A percentile compares a stretch with the other conserved stretches of the same genome.
Evolutionary conservation across 805 yeast genomes (phyloP).

Genomic region (Starmerella vaccinii): DNA sequence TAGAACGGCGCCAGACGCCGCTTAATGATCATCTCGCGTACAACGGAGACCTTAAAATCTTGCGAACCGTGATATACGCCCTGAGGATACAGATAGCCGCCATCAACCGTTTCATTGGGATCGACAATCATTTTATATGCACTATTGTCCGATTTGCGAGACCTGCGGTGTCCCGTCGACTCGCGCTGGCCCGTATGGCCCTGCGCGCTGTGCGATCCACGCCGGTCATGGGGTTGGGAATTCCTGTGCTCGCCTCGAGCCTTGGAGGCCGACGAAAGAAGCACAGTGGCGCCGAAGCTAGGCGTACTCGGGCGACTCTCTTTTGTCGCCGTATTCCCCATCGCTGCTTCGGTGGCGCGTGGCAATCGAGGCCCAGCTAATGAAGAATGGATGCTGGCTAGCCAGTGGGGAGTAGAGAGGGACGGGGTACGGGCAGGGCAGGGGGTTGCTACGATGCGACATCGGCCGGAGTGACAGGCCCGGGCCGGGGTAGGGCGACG

Average conservation of each 20-base stretch:
- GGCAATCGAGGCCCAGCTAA: neutral
- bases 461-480: constrained; percentile 2
- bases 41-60: constrained; percentile 65
- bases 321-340: constrained; percentile 29
- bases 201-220: neutral
- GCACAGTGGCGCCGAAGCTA: neutral
- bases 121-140: constrained; percentile 26
- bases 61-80: constrained; percentile 72
- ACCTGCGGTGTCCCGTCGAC: neutral
- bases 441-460: constrained; percentile 9
- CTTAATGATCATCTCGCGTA: constrained; percentile 56
- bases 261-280: neutral
- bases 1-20: constrained; percentile 81
- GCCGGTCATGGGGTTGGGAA: neutral
- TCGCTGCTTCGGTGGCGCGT: constrained; percentile 9
- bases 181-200: neutral
- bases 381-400: neutral
- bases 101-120: constrained; percentile 65
- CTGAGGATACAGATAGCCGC: constrained; percentile 85
- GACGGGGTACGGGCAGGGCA: constrained; percentile 1
- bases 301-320: constrained; percentile 19
- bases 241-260: neutral
- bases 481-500: neutral
- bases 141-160: constrained; percentile 7
- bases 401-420: neutral